Evolutionary conservation across 345 rosid genomes (phyloP).

Genomic region (Abelmoschus esculentus): DNA sequence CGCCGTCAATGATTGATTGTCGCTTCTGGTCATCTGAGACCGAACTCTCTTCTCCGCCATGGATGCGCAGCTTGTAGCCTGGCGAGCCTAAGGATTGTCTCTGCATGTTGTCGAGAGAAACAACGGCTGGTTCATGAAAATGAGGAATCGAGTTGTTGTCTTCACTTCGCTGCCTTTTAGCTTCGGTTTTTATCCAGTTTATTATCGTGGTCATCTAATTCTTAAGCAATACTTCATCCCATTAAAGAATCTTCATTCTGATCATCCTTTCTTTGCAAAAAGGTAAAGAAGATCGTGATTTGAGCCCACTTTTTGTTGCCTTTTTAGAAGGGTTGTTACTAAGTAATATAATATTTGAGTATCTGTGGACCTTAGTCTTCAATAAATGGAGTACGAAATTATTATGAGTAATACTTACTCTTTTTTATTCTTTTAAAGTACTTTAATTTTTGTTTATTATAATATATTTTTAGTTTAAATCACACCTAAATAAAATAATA

Average conservation of each 20-base stretch:
- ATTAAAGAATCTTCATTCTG: not conserved
- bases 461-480: not conserved
- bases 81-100: slow-evolving; percentile 88
- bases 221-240: not conserved
- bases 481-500: not conserved
- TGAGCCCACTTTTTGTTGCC: not conserved
- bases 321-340: not conserved
- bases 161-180: not conserved
- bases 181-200: not conserved
- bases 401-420: not conserved
- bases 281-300: not conserved
- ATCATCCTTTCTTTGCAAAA: not conserved
- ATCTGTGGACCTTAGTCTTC: not conserved
- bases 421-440: not conserved
- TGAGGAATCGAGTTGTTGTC: slow-evolving; percentile 6
- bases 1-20: slow-evolving; percentile 28
- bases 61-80: slow-evolving; percentile 51
- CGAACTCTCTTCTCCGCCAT: slow-evolving; percentile 45
- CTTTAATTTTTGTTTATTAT: not conserved
- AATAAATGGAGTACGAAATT: not conserved
- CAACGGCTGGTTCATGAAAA: not conserved
- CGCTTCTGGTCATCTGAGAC: slow-evolving; percentile 18
- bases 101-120: slow-evolving; percentile 53
- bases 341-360: not conserved
- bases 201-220: not conserved